Evolutionary conservation across 2,329 filamentous ascomycete genomes (phyloP).

Genomic region (Hymenoscyphus occultus): DNA sequence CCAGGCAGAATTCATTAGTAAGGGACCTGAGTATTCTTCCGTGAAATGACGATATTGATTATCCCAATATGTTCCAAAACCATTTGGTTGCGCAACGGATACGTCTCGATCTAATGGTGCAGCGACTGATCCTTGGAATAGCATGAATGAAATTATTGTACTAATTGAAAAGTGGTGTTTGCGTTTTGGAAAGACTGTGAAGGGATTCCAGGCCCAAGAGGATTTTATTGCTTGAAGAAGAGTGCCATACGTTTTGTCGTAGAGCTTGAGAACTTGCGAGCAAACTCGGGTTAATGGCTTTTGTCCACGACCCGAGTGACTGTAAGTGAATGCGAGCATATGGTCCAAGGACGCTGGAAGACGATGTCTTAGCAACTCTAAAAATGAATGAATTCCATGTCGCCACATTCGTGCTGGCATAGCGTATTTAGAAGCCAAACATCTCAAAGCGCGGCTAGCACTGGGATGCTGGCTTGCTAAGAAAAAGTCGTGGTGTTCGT

Average conservation of each 20-base stretch:
- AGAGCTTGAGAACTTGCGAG: no score
- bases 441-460: conserved; percentile 63
- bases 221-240: no score
- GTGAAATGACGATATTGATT: not conserved
- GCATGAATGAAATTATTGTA: not conserved
- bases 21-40: not conserved
- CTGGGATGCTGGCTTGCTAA: conserved; percentile 83
- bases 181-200: not conserved
- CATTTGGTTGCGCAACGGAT: not conserved
- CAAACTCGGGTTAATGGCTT: no score
- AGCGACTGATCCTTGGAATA: not conserved
- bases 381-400: conserved; percentile 81
- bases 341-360: conserved; percentile 77
- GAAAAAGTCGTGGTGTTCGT: conserved; percentile 87
- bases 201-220: no score
- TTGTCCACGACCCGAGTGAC: no score
- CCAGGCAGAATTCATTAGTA: conserved; percentile 1
- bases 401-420: conserved; percentile 96
- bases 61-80: conserved; percentile 2
- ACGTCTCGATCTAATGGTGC: not conserved
- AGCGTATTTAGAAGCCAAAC: conserved; percentile 74
- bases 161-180: not conserved
- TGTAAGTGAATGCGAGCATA: conserved; percentile 86
- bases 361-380: conserved; percentile 72
- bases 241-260: no score